Evolutionary conservation across 208 protist genomes (phyloP), one percentile per base, ranked within the genome.

Genomic region (Histomonas meleagridis): DNA sequence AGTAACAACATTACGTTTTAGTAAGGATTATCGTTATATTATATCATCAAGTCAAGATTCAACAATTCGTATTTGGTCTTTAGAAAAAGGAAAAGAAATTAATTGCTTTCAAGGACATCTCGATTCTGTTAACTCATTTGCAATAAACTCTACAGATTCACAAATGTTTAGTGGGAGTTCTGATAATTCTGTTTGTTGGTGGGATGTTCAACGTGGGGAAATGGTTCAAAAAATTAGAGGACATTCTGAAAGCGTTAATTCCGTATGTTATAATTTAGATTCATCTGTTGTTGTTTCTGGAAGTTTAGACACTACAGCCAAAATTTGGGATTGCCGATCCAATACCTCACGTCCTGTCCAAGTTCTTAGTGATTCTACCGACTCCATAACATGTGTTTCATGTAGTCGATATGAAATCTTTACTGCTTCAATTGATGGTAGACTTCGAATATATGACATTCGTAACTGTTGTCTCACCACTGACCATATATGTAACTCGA

Each of bases 11-110:
- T 32, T 86, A 28, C 51, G 55, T n/a, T 86, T 55, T 28, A 86
- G 76, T 38, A 86, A 86, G 38, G 76, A 86, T 55, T 86, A 57
- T 55, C 0, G 26, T 32, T 55, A 86, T 55, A 9, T 86, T 5
- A 86, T 86, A 57, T 86, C 76, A 26, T 86, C 76, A n/a, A 48
- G 76, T 38, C 23, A 86, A 21, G 76, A 86, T 86, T 14, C 40
- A 21, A 57, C 46, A 38, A 86, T 86, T 86, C 76, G 46, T n/a
- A 53, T 86, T 38, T 86, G 26, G 38, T 16, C 7, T 38, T 55
- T 46, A n/a, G 35, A 86, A 55, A 86, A 86, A 26, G 46, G 21
- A 26, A 48, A 86, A 55, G 5, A 55, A n/a, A 46, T 86, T 51
- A 26, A 40, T 32, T 43, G 16, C 2, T 32, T 86, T 32, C 4